A percentile compares a stretch with the other conserved stretches of the same genome.
Conservation (phyloP, 2,329 filamentous ascomycete species). For the Fusarium praegraminearum region DNA sequence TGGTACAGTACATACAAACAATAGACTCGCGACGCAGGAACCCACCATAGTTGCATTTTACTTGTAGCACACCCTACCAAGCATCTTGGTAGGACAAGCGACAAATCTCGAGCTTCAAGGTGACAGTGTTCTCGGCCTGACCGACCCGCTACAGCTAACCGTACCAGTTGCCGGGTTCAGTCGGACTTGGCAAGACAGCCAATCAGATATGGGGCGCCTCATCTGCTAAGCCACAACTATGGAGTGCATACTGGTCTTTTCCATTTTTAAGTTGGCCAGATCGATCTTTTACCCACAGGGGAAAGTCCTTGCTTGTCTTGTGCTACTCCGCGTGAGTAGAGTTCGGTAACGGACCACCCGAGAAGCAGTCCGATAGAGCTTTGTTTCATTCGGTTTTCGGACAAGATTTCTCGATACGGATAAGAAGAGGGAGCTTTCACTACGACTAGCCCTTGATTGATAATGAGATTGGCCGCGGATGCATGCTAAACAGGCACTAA, state of each 20-base stretch:
- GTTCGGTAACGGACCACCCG: slow-evolving; percentile 24
- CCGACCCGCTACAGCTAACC: slow-evolving; percentile 37
- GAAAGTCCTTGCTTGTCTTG: slow-evolving; percentile 23
- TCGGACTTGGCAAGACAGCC: slow-evolving; percentile 26
- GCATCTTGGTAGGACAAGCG: slow-evolving; percentile 24
- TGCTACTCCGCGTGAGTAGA: slow-evolving; percentile 18
- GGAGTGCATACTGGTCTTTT: neutral
- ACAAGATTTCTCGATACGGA: slow-evolving; percentile 12
- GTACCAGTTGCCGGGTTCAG: slow-evolving; percentile 22
- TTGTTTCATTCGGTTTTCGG: slow-evolving; percentile 8
- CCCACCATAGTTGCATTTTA: slow-evolving; percentile 24
- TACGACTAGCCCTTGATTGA: neutral
- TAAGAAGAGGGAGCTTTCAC: neutral
- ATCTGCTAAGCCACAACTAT: slow-evolving; percentile 36
- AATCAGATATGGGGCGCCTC: slow-evolving; percentile 35
- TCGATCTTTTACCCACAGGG: slow-evolving; percentile 35
- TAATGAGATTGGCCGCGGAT: neutral
- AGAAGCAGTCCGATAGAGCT: neutral
- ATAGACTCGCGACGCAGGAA: slow-evolving; percentile 33
- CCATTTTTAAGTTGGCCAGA: slow-evolving; percentile 31
- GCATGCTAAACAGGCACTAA: neutral
- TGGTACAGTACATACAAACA: neutral
- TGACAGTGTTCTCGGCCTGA: slow-evolving; percentile 40
- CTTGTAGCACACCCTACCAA: slow-evolving; percentile 6
- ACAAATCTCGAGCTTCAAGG: slow-evolving; percentile 7